Evolutionary conservation across 257 asterid species (phyloP), one percentile per base, ranked within the genome.

Genomic region (Paraleonurus japonicus): DNA sequence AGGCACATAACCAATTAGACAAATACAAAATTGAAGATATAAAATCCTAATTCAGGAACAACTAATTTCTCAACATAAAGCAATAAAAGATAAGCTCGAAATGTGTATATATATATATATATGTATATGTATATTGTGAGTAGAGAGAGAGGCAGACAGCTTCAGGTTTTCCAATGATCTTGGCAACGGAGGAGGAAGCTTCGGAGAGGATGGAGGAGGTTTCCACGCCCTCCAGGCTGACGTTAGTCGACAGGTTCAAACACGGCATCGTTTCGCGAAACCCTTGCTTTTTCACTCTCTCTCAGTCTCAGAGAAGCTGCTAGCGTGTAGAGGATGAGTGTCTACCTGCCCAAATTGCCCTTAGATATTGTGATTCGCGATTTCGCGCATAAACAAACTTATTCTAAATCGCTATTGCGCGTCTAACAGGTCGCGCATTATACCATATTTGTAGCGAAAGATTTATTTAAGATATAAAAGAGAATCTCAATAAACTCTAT

Each of bases 81-180:
- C 27, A 55, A 15, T 69, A 27, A 37, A 35, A 35, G 0, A 55
- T 7, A 12, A 33, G 16, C 47, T 55, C 28, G 33, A 55, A 51
- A 60, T 5, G 2, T 23, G 2, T 5, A 0, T 3, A 61, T n/a
- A n/a, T n/a, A n/a, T n/a, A n/a, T n/a, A n/a, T n/a, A n/a, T n/a
- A n/a, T n/a, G n/a, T n/a, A n/a, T n/a, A n/a, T n/a, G n/a, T n/a
- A 50, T 41, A 28, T 43, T 32, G 16, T 54, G 7, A 37, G 41
- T 9, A 16, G 2, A 59, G 39, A 61, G 43, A 61, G 54, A 35
- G 22, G 70, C 83, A 59, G 67, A 93, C 97, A 11, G 95, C 89
- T 69, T 89, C 93, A n/a, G 99, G 99, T 75, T 94, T 94, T 81
- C 96, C 91, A 83, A 86, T 85, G 81, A 90, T 57, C 74, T 89